phyloP scores from a whole-genome alignment of 805 yeast genomes.

The Wickerhamomyces chaumierensis region DNA sequence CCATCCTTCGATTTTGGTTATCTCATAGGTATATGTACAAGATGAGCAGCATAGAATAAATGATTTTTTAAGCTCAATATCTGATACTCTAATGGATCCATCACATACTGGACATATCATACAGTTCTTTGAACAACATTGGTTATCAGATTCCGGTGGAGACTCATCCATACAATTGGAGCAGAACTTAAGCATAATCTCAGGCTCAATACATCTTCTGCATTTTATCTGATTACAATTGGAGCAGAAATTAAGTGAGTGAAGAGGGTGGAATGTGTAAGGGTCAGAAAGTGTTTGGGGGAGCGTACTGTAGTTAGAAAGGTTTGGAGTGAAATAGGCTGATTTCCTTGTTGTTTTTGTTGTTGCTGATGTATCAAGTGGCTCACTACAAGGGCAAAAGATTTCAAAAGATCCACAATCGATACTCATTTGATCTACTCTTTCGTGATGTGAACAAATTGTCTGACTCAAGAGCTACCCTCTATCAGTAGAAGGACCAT shows the following conservation, averaged over 20 bases:
- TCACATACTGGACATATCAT: conserved; percentile 18
- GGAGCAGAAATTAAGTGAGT: conserved; percentile 14
- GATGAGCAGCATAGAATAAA: not conserved
- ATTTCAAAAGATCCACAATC: conserved; percentile 1
- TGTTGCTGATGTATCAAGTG: conserved; percentile 1
- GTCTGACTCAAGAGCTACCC: too few relatives aligned
- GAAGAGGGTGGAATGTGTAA: conserved; percentile 10
- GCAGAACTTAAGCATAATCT: conserved; percentile 16
- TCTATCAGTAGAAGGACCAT: too few relatives aligned
- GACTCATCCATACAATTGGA: conserved; percentile 17
- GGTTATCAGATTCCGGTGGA: conserved; percentile 11
- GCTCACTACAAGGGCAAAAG: conserved; percentile 21
- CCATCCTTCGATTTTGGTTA: not conserved
- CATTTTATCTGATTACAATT: conserved; percentile 18
- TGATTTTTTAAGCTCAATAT: too few relatives aligned
- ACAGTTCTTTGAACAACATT: conserved; percentile 17
- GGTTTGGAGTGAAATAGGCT: conserved; percentile 1
- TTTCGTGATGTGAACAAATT: too few relatives aligned
- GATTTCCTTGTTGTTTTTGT: too few relatives aligned
- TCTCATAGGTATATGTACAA: not conserved
- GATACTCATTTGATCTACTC: not conserved
- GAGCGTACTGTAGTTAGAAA: conserved; percentile 8
- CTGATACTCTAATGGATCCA: too few relatives aligned
- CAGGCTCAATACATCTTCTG: conserved; percentile 17
- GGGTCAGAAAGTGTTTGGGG: conserved; percentile 14